Evolutionary conservation across 805 yeast species (phyloP).

Genomic region (Pichia paraexigua): DNA sequence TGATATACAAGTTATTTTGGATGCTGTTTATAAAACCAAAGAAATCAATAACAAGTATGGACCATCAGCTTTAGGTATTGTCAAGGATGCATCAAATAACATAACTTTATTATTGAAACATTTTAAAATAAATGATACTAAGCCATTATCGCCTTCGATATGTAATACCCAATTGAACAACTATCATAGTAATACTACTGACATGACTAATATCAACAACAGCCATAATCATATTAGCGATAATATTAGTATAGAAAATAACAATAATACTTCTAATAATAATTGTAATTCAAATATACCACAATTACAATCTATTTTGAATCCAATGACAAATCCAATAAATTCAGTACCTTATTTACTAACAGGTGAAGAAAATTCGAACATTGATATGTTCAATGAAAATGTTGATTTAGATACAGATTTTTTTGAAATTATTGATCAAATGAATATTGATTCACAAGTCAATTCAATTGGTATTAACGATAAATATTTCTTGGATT

Average conservation of each 20-base stretch:
- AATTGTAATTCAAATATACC: background rate
- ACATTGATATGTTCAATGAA: background rate
- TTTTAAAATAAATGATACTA: conserved; percentile 3
- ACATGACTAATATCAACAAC: background rate
- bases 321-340: background rate
- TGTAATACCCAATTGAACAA: background rate
- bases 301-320: background rate
- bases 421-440: conserved; percentile 3
- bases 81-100: conserved; percentile 28
- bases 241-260: too few relatives aligned
- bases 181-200: background rate
- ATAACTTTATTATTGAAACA: conserved; percentile 22
- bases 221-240: background rate
- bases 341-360: background rate
- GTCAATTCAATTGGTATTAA: background rate
- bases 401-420: conserved; percentile 1
- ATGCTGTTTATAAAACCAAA: conserved; percentile 13
- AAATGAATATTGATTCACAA: conserved; percentile 3
- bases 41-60: conserved; percentile 12
- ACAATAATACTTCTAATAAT: background rate
- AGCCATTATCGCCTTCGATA: background rate
- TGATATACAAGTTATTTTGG: conserved; percentile 7
- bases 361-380: background rate
- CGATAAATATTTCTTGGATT: conserved; percentile 6
- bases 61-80: conserved; percentile 21